These are phyloP conservation scores for Diplogelasinospora grovesii DNA, from an alignment of 495 filamentous ascomycete species.

Conservation along the genomic window DNA sequence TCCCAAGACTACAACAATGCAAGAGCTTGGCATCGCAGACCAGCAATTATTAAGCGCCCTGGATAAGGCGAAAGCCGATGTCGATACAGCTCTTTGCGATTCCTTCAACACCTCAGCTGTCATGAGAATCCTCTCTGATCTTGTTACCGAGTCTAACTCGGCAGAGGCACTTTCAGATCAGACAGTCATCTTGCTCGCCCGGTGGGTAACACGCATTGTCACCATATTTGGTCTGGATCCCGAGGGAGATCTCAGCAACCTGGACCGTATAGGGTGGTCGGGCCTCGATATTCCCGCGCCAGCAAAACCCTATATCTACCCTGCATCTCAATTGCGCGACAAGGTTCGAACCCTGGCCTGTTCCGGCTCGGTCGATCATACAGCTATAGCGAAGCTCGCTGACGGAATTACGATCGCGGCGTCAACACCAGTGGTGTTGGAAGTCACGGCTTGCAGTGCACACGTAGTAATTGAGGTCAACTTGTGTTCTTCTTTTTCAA, in stretches of 20 bases:
- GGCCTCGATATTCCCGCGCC: conserved; percentile 50
- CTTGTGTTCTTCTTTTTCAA: no score
- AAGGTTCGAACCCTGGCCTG: conserved; percentile 46
- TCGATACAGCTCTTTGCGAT: conserved; percentile 58
- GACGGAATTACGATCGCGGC: conserved; percentile 8
- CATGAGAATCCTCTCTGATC: conserved; percentile 57
- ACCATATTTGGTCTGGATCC: conserved; percentile 64
- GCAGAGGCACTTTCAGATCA: conserved; percentile 41
- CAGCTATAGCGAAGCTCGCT: conserved; percentile 15
- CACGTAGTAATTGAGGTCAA: no score
- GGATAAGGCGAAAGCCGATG: conserved; percentile 45
- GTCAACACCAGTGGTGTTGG: conserved; percentile 9
- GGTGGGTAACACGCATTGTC: conserved; percentile 63
- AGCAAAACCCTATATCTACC: conserved; percentile 48
- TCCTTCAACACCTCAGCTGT: conserved; percentile 67
- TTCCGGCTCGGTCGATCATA: conserved; percentile 19
- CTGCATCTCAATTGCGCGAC: conserved; percentile 52
- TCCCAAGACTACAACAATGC: conserved; percentile 5
- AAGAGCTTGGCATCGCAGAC: conserved; percentile 14
- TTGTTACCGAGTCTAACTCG: conserved; percentile 57
- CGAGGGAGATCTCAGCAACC: conserved; percentile 35
- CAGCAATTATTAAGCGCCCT: conserved; percentile 29
- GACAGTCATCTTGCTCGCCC: conserved; percentile 44
- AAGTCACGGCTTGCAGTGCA: no score
- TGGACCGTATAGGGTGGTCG: conserved; percentile 61